Base-by-base conservation (phyloP, 2,329 filamentous ascomycete species). In the Fusarium annulatum region DNA sequence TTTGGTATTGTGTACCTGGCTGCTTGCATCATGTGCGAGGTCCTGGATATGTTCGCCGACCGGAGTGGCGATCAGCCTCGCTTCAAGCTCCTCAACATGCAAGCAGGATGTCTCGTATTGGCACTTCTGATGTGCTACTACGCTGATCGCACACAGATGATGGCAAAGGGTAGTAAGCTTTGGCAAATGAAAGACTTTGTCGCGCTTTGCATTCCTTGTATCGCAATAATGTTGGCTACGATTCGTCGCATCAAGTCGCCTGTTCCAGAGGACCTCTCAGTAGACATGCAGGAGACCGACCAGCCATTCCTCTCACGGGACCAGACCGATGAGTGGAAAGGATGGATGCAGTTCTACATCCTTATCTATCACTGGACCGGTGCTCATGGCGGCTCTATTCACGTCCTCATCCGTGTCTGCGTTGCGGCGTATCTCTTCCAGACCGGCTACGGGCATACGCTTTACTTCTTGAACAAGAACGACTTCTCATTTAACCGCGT, bases 291-390 rank as follows among this genome's bases (percentile, higher is more conserved):
- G 18, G 6, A 33, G 14, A 14, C 15, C 3, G n/a, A 33, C 5
- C 38, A 53, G 10, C 9, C 18, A 3, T 61, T 67, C 12, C 34
- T 65, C 30, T 42, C 75, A 33, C 30, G 41, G 2, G 36, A 26
- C 28, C 88, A 91, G 72, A 88, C 87, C 0, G 86, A 91, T 65
- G 91, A 92, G 77, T 90, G 89, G 86, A 92, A 91, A 80, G 91
- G 91, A 8, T 87, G 88, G 84, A 89, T 92, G 87, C 89, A 91
- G 72, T 82, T 84, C 18, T 79, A 86, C 12, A 80, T 86, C 38
- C 72, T 86, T 5, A 81, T 89, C 16, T 91, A 89, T 74, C 86
- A 90, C 69, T 91, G 89, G 78, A 87, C 88, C 41, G 85, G 86
- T 23, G 86, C 85, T 7, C 87, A 67, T 73, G 82, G 41, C 3